Evolutionary conservation across 1,284 basidiomycete genomes (phyloP).

Genomic region (Earliella scabrosa): DNA sequence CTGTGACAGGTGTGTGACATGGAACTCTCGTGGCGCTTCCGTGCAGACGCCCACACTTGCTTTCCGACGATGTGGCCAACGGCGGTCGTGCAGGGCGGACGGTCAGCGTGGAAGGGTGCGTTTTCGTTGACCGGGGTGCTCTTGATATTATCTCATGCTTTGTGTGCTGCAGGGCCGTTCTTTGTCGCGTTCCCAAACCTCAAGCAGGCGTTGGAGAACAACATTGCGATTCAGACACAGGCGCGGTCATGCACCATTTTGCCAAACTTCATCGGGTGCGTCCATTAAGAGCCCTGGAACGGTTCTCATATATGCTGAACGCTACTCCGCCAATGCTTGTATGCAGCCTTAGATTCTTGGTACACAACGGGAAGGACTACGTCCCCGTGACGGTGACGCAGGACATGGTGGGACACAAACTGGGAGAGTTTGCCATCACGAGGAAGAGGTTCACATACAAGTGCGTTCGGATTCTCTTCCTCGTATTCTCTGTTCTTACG

Average conservation of each 20-base stretch:
- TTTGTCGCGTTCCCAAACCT: constrained; percentile 95
- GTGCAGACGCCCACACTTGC: constrained; percentile 8
- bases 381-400: constrained; percentile 87
- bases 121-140: neutral
- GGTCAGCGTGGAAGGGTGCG: constrained; percentile 48
- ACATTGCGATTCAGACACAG: constrained; percentile 88
- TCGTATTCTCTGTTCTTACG: neutral
- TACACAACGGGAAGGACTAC: constrained; percentile 96
- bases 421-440: constrained; percentile 94
- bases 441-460: constrained; percentile 80
- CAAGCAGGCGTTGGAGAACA: constrained; percentile 81
- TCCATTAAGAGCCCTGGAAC: constrained; percentile 1
- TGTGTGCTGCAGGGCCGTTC: constrained; percentile 75
- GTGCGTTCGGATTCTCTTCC: constrained; percentile 49
- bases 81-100: constrained; percentile 38
- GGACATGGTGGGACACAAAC: constrained; percentile 98
- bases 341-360: constrained; percentile 87
- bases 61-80: constrained; percentile 33
- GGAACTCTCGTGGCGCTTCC: neutral
- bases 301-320: too few relatives aligned
- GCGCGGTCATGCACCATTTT: constrained; percentile 92
- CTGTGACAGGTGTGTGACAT: neutral
- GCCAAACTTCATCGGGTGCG: constrained; percentile 92
- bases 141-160: neutral
- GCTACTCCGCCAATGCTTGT: neutral